A percentile compares a stretch with the other conserved stretches of the same genome.
These are phyloP conservation scores for Ambrosiella xylebori DNA, from an alignment of 2,329 filamentous ascomycete genomes.

Conservation along the genomic window DNA sequence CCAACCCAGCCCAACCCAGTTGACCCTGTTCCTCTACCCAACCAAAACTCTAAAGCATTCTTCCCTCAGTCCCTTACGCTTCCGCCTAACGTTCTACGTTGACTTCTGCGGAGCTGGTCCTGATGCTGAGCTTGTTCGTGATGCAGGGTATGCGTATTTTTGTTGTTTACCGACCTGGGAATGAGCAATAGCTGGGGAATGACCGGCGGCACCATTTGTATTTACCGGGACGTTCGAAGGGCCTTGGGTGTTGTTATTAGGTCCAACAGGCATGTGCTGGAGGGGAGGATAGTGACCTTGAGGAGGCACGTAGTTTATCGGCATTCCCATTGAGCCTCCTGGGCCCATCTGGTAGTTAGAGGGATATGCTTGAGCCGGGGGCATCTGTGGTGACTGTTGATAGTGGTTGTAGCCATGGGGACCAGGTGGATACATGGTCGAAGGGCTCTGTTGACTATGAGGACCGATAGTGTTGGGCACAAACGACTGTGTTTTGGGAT, in stretches of 20 bases:
- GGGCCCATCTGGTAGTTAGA: conserved; percentile 36
- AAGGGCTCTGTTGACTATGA: neutral
- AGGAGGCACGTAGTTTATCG: neutral
- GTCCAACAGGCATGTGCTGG: neutral
- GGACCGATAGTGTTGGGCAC: conserved; percentile 35
- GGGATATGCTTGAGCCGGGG: conserved; percentile 27
- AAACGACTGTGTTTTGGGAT: conserved; percentile 86
- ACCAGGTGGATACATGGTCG: neutral
- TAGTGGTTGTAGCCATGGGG: conserved; percentile 24
- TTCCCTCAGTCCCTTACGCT: neutral
- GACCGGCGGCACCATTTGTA: too few species aligned
- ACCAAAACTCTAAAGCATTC: neutral
- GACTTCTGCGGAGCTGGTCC: neutral
- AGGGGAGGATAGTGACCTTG: neutral
- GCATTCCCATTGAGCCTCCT: neutral
- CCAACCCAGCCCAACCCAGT: neutral
- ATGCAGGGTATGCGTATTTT: too few species aligned
- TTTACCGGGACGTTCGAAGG: neutral
- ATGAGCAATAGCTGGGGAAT: too few species aligned
- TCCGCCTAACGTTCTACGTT: neutral
- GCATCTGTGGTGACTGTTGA: conserved; percentile 27
- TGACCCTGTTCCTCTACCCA: neutral
- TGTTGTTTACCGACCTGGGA: too few species aligned
- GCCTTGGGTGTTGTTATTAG: neutral
- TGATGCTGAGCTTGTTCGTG: neutral